Percentiles rank a stretch among this genome's conserved stretches.
Evolutionary conservation across 2,329 filamentous ascomycete species (phyloP).

Genomic region (Aspergillus hortae): DNA sequence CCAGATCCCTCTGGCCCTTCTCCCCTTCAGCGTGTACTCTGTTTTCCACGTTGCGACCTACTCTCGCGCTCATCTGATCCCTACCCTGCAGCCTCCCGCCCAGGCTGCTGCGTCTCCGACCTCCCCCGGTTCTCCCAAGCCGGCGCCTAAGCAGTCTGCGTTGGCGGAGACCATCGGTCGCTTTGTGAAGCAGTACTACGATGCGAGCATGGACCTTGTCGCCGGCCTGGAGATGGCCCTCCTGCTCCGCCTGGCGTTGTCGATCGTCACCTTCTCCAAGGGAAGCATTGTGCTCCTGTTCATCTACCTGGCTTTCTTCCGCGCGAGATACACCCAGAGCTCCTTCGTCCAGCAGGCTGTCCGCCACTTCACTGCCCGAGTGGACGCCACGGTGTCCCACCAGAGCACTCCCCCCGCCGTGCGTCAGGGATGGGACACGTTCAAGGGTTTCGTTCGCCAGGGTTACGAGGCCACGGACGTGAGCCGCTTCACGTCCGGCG

Average conservation of each 20-base stretch:
- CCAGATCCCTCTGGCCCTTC: constrained; percentile 83
- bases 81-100: constrained; percentile 70
- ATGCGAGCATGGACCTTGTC: constrained; percentile 90
- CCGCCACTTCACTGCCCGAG: constrained; percentile 64
- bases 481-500: constrained; percentile 64
- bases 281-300: constrained; percentile 84
- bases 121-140: constrained; percentile 52
- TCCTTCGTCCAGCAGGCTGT: constrained; percentile 85
- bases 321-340: constrained; percentile 86
- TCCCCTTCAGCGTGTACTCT: constrained; percentile 95
- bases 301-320: constrained; percentile 88
- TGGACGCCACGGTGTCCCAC: constrained; percentile 78
- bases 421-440: constrained; percentile 72
- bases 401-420: constrained; percentile 81
- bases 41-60: constrained; percentile 98
- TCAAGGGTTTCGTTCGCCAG: constrained; percentile 71
- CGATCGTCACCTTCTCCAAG: constrained; percentile 81
- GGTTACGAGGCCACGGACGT: constrained; percentile 77
- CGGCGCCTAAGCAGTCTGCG: constrained; percentile 52
- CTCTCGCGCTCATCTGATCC: constrained; percentile 87
- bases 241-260: constrained; percentile 76
- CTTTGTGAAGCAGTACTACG: constrained; percentile 98
- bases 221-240: constrained; percentile 82
- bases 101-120: constrained; percentile 49
- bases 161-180: constrained; percentile 78